Conservation (phyloP, 1,139 yeast species). For the Zygosaccharomyces pseudobailii region DNA sequence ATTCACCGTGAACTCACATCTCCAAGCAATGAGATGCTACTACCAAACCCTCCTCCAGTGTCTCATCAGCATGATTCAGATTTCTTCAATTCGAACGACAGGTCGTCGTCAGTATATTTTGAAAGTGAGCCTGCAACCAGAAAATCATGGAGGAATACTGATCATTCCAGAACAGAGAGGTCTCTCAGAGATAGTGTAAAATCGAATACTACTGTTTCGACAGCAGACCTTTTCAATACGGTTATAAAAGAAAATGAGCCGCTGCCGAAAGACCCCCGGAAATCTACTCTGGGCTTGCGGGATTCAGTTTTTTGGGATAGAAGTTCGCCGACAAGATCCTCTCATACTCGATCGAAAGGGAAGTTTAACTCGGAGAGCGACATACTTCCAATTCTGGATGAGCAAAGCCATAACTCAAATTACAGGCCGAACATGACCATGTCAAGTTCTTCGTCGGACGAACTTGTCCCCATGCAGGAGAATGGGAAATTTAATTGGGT, state of each 20-base stretch:
- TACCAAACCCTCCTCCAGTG: conserved; percentile 15
- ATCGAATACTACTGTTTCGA: conserved; percentile 79
- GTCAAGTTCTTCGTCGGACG: conserved; percentile 25
- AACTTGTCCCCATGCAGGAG: conserved; percentile 28
- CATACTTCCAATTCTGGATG: conserved; percentile 8
- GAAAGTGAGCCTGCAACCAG: conserved; percentile 37
- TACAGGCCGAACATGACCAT: conserved; percentile 8
- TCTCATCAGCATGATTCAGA: conserved; percentile 13
- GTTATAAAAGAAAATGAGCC: conserved; percentile 62
- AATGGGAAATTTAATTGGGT: conserved; percentile 30
- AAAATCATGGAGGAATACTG: conserved; percentile 71
- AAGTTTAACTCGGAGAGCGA: conserved; percentile 5
- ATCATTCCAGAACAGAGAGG: conserved; percentile 35
- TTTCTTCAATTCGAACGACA: conserved; percentile 23
- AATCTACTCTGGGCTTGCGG: conserved; percentile 39
- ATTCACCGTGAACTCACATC: conserved; percentile 34
- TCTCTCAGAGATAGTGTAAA: conserved; percentile 52
- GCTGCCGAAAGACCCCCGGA: conserved; percentile 39
- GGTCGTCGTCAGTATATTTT: conserved; percentile 29
- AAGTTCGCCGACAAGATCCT: conserved; percentile 7
- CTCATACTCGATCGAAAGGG: conserved; percentile 1
- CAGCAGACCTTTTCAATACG: conserved; percentile 78
- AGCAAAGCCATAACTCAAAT: conserved; percentile 8
- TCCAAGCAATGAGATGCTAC: conserved; percentile 32
- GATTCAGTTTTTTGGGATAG: conserved; percentile 38